These are phyloP conservation scores for Citrus mangshanensis DNA, from an alignment of 345 rosid species.

Conservation along the genomic window DNA sequence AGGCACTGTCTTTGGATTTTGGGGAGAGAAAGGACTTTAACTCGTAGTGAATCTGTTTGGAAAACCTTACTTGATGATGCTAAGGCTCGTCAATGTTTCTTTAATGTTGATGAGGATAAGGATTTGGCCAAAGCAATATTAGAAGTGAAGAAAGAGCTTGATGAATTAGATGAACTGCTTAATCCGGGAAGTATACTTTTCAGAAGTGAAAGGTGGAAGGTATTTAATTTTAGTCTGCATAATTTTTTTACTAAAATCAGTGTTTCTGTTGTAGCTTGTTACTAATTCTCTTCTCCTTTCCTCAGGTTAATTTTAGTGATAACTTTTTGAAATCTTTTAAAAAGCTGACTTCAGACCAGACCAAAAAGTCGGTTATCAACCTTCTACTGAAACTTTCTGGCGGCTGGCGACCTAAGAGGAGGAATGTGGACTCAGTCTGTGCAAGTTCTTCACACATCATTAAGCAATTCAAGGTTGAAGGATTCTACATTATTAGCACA, in stretches of 20 bases:
- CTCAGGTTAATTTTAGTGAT: constrained; percentile 50
- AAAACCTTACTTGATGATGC: constrained; percentile 35
- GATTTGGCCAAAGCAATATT: constrained; percentile 33
- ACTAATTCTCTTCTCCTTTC: not conserved
- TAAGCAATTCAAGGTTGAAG: constrained; percentile 43
- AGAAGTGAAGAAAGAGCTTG: constrained; percentile 34
- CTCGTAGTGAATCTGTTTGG: constrained; percentile 36
- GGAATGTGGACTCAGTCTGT: constrained; percentile 28
- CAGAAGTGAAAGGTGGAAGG: constrained; percentile 47
- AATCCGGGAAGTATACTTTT: constrained; percentile 25
- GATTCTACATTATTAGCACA: constrained; percentile 37
- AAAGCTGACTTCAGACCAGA: constrained; percentile 27
- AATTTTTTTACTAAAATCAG: not conserved
- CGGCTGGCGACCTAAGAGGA: constrained; percentile 54
- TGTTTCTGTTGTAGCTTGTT: not conserved
- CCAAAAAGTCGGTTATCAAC: constrained; percentile 25
- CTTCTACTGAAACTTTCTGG: constrained; percentile 34
- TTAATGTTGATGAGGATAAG: constrained; percentile 36
- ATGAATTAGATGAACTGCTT: constrained; percentile 42
- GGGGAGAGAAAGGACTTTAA: constrained; percentile 40
- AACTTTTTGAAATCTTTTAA: constrained; percentile 45
- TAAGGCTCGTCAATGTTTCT: constrained; percentile 40
- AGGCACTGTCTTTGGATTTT: constrained; percentile 59
- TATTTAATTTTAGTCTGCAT: not conserved
- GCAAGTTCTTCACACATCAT: constrained; percentile 32